Conservation (phyloP, 2,329 filamentous ascomycete genomes). For the Penicillium nordicum region DNA sequence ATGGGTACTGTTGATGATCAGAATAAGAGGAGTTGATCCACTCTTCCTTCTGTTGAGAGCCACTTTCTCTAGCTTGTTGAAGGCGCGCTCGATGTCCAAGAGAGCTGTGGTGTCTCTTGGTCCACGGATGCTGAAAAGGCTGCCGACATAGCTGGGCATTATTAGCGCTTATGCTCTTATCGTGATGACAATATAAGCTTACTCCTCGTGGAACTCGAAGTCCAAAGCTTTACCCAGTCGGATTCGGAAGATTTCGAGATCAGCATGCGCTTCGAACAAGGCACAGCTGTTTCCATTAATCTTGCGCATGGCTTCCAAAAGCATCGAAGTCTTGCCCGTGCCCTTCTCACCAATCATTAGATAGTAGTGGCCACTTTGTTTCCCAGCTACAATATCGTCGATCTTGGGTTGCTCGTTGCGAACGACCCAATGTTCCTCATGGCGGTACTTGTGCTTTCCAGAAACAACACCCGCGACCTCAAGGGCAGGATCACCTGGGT, state of each 20-base stretch:
- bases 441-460: slow-evolving; percentile 37
- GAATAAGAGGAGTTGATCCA: slow-evolving; percentile 68
- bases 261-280: slow-evolving; percentile 95
- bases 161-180: slow-evolving; percentile 7
- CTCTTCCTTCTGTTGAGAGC: slow-evolving; percentile 63
- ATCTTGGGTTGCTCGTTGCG: slow-evolving; percentile 78
- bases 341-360: slow-evolving; percentile 93
- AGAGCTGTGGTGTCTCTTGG: slow-evolving; percentile 88
- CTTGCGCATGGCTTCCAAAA: slow-evolving; percentile 92
- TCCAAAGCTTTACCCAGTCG: slow-evolving; percentile 89
- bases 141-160: slow-evolving; percentile 63
- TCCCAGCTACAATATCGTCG: slow-evolving; percentile 76
- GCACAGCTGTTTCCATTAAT: slow-evolving; percentile 83
- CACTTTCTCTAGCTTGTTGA: slow-evolving; percentile 98
- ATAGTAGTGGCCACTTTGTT: slow-evolving; percentile 77
- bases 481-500: slow-evolving; percentile 84
- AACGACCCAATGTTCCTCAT: slow-evolving; percentile 70
- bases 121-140: slow-evolving; percentile 89
- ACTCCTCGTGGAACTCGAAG: slow-evolving; percentile 97
- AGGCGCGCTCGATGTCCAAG: slow-evolving; percentile 89
- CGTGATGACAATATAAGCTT: slow-evolving; percentile 36
- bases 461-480: slow-evolving; percentile 64
- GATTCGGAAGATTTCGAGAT: slow-evolving; percentile 91
- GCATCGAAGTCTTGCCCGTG: slow-evolving; percentile 93
- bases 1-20: slow-evolving; percentile 94